Conservation (phyloP, 371 early-diverging fungal species). For the Rhizopus delemar region DNA sequence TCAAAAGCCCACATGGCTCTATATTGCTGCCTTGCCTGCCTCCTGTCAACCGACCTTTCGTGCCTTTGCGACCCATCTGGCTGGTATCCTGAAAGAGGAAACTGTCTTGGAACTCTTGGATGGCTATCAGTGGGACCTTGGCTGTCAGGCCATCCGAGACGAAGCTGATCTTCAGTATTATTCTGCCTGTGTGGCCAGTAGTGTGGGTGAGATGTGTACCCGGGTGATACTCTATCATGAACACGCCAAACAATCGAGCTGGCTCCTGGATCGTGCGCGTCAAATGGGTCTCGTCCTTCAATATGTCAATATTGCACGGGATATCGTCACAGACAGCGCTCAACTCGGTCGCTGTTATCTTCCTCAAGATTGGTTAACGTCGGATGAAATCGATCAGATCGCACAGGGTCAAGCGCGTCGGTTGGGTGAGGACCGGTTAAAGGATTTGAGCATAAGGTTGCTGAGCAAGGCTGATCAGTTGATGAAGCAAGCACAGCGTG, state of each 20-base stretch:
- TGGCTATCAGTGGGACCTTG: constrained; percentile 59
- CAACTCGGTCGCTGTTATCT: constrained; percentile 54
- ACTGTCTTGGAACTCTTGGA: constrained; percentile 52
- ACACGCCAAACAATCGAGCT: not conserved
- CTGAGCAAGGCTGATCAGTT: constrained; percentile 30
- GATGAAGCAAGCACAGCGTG: constrained; percentile 28
- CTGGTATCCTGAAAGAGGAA: constrained; percentile 38
- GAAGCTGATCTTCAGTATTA: constrained; percentile 51
- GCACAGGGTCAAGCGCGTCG: constrained; percentile 27
- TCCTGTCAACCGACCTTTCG: constrained; percentile 37
- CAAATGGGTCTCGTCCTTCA: constrained; percentile 66
- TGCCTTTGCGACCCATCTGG: constrained; percentile 36
- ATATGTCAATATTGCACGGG: constrained; percentile 61
- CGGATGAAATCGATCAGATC: constrained; percentile 16
- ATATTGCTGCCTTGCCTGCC: constrained; percentile 19
- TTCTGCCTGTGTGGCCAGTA: constrained; percentile 59
- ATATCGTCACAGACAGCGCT: constrained; percentile 61
- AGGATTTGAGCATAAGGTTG: constrained; percentile 25
- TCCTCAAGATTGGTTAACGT: constrained; percentile 38
- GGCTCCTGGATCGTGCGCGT: constrained; percentile 36
- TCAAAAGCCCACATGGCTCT: constrained; percentile 32
- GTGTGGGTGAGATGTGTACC: constrained; percentile 62
- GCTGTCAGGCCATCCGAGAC: constrained; percentile 26
- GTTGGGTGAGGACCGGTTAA: constrained; percentile 26
- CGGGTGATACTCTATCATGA: constrained; percentile 31